Percentiles rank a stretch among this genome's conserved stretches.
Conservation (phyloP, 2,329 filamentous ascomycete genomes). For the Cladosporium sp. region DNA sequence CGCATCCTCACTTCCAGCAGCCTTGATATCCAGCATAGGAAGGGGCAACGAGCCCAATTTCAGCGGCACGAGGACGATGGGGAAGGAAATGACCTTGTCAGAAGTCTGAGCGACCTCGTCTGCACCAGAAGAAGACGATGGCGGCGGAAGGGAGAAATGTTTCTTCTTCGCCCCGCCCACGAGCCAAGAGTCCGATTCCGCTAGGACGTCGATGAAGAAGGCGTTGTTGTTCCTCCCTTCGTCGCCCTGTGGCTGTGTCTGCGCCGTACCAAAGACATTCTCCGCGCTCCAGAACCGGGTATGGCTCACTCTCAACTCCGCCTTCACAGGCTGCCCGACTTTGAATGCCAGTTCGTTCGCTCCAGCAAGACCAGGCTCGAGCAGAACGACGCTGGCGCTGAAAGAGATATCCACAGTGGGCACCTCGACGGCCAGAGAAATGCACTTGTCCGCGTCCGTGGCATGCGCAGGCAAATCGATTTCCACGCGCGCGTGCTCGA, state of each 20-base stretch:
- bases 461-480: constrained; percentile 24
- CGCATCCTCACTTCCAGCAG: constrained; percentile 43
- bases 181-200: constrained; percentile 72
- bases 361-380: constrained; percentile 15
- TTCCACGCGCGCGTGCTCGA: constrained; percentile 28
- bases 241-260: background rate
- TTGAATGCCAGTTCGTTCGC: constrained; percentile 33
- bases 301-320: constrained; percentile 54
- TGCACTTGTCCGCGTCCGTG: constrained; percentile 42
- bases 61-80: constrained; percentile 73
- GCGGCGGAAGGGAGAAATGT: constrained; percentile 4
- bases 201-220: constrained; percentile 78
- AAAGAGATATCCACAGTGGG: constrained; percentile 78
- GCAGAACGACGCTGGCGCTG: constrained; percentile 63
- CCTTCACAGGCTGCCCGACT: constrained; percentile 61
- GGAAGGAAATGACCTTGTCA: constrained; percentile 44
- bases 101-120: background rate
- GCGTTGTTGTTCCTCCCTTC: constrained; percentile 14
- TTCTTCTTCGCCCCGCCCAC: constrained; percentile 58
- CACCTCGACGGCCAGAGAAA: constrained; percentile 85
- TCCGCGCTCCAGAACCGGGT: constrained; percentile 51
- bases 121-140: background rate
- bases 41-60: constrained; percentile 72
- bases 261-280: constrained; percentile 40
- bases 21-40: constrained; percentile 71